Evolutionary conservation across 2,329 filamentous ascomycete species (phyloP), one percentile per base, ranked within the genome.

Genomic region (Colletotrichum chlorophyti): DNA sequence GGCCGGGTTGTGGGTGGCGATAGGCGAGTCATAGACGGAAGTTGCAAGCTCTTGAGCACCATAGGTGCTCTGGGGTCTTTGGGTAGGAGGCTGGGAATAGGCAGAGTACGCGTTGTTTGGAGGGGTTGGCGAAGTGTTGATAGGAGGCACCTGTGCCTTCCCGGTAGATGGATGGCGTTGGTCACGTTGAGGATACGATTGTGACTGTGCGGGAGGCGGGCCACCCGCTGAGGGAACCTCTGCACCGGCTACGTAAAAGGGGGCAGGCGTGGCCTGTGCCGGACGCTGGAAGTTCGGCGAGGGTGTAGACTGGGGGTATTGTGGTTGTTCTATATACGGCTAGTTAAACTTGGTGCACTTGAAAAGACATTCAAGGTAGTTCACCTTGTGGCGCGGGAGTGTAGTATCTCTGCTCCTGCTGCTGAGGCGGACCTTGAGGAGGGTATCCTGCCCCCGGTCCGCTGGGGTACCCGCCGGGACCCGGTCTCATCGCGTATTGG

Each of bases 11-110:
- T 83, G 79, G 6, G 79, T 72, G 11, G 80, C 84, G 34, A 90
- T 81, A 37, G 90, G 90, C 4, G 89, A 90, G 71, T 93, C 89
- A 68, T 93, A 93, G 9, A 85, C 85, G 1, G 89, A 90, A 0
- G 90, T 92, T 23, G 90, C 88, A 42, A 94, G 79, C 74, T 94
- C 91, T 73, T 93, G 91, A 1, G 90, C 84, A 24, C 87, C 86
- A 65, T 89, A 90, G 10, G 85, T 89, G 70, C 86, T 89, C 67
- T 87, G 83, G 4, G 86, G 87, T 14, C 83, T 84, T 54, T 84
- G 84, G 54, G 69, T 74, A 58, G 73, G 76, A 52, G 72, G 79
- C 70, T 71, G 81, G 38, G 72, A 67, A 62, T 83, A 84, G 6
- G 78, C 70, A 32, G 76, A 70, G 66, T 86, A 85, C 34, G 79